Conservation (phyloP, 179 eudicot genomes). For the Beta macrorhiza region DNA sequence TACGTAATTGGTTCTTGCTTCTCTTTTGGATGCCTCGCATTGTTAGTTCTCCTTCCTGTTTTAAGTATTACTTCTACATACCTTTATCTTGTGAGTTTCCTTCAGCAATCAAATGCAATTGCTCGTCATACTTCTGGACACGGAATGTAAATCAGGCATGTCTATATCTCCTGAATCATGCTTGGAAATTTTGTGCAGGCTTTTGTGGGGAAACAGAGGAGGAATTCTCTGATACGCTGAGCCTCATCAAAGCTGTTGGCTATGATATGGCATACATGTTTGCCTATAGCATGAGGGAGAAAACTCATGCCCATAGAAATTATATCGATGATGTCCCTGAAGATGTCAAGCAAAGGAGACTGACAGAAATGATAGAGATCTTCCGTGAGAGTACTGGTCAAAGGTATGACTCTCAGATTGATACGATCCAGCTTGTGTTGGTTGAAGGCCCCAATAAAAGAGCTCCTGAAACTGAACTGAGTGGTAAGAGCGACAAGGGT, state of each 20-base stretch:
- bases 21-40: neutral
- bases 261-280: conserved; percentile 99
- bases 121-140: neutral
- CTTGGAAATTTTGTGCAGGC: conserved; percentile 44
- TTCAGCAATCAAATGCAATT: neutral
- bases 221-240: conserved; percentile 78
- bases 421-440: conserved; percentile 75
- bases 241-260: conserved; percentile 72
- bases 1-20: neutral
- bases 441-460: conserved; percentile 97
- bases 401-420: conserved; percentile 77
- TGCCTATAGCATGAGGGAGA: conserved; percentile 98
- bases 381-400: conserved; percentile 92
- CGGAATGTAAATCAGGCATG: neutral
- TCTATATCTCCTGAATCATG: neutral
- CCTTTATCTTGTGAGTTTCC: neutral
- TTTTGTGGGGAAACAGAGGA: conserved; percentile 96
- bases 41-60: neutral
- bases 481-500: conserved; percentile 92
- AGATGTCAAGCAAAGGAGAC: conserved; percentile 77
- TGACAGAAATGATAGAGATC: conserved; percentile 77
- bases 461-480: conserved; percentile 88
- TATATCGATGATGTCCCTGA: conserved; percentile 86
- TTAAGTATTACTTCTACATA: neutral
- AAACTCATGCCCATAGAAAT: conserved; percentile 95